These are phyloP conservation scores for Cairneyella variabilis DNA, from an alignment of 495 filamentous ascomycete species.

Conservation along the genomic window DNA sequence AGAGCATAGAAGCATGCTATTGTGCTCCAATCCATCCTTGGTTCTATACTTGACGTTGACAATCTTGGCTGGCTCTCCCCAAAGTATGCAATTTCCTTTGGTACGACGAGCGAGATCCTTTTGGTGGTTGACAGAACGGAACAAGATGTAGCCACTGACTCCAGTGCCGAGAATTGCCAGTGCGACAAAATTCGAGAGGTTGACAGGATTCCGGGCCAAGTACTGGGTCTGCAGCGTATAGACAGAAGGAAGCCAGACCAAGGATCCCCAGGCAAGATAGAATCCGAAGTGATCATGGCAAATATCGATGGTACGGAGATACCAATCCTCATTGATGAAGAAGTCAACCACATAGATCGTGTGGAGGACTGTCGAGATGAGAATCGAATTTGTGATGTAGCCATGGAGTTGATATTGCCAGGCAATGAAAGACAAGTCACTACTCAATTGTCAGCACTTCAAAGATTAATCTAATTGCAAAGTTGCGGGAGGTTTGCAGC, in stretches of 20 bases:
- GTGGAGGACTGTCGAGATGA: conserved; percentile 42
- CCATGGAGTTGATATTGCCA: conserved; percentile 42
- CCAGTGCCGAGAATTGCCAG: conserved; percentile 32
- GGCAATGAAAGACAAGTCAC: conserved; percentile 43
- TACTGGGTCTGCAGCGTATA: conserved; percentile 50
- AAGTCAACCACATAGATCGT: conserved; percentile 46
- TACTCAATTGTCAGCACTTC: too few relatives aligned
- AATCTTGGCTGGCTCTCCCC: conserved; percentile 38
- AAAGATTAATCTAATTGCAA: too few relatives aligned
- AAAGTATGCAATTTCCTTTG: conserved; percentile 37
- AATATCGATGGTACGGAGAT: conserved; percentile 49
- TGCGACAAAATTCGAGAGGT: conserved; percentile 27
- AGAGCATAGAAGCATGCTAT: conserved; percentile 39
- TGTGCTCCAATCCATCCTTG: conserved; percentile 35
- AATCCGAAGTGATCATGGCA: conserved; percentile 50
- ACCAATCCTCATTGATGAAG: conserved; percentile 49
- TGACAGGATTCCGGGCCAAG: conserved; percentile 40
- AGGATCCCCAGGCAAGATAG: conserved; percentile 45
- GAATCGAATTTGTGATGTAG: conserved; percentile 40
- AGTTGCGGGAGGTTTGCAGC: too few relatives aligned
- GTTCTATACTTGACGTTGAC: conserved; percentile 37
- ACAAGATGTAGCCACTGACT: conserved; percentile 39
- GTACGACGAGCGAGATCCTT: conserved; percentile 41
- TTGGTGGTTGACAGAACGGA: conserved; percentile 45
- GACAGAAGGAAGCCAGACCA: conserved; percentile 39